Conservation (phyloP, 257 asterid species). For the Capsicum chinense region DNA sequence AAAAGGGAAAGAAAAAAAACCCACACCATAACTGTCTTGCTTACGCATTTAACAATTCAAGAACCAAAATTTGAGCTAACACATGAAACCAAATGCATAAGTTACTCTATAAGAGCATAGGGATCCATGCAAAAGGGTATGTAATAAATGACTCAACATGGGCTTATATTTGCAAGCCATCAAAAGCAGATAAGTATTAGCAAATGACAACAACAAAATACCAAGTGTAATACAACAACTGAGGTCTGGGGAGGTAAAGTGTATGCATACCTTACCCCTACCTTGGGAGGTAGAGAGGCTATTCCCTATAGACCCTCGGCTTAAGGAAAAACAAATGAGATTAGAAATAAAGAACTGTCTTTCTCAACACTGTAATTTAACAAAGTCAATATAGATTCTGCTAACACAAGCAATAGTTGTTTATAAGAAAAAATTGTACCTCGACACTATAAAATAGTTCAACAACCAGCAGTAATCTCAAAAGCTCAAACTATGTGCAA, state of each 20-base stretch:
- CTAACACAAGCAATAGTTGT: too few relatives aligned
- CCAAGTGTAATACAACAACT: too few relatives aligned
- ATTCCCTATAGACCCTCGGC: too few relatives aligned
- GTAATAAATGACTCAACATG: background rate
- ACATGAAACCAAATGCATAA: background rate
- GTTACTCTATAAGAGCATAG: background rate
- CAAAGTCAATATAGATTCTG: slow-evolving; percentile 4
- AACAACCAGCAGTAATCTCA: background rate
- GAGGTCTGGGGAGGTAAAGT: too few relatives aligned
- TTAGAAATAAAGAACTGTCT: too few relatives aligned
- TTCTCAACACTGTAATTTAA: background rate
- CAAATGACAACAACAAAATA: background rate
- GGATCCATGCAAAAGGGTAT: background rate
- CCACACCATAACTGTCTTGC: background rate
- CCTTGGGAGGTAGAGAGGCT: too few relatives aligned
- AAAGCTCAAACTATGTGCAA: background rate
- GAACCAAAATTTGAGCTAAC: background rate
- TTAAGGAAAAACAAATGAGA: background rate
- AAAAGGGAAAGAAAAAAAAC: background rate
- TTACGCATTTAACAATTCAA: slow-evolving; percentile 10
- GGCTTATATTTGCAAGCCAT: background rate
- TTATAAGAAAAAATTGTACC: background rate
- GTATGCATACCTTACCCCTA: too few relatives aligned
- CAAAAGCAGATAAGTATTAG: background rate
- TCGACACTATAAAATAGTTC: background rate